Base-by-base conservation (phyloP, 1,139 yeast species). In the Tardiomyces blankii region DNA sequence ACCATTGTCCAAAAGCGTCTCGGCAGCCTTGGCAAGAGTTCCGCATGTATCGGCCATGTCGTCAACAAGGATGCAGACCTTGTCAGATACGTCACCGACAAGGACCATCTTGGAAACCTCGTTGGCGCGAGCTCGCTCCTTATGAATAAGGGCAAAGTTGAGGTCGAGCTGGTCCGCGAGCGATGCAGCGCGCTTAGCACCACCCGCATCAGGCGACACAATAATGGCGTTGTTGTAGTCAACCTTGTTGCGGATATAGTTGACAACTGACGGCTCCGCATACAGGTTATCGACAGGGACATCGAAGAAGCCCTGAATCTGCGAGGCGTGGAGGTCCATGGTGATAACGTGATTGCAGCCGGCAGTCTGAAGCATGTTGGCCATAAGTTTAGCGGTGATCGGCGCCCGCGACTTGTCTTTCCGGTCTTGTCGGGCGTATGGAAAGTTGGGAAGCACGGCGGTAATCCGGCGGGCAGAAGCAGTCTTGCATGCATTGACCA, bases 31-130 rank as follows among this genome's bases (percentile, higher is more conserved):
- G 51, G 89, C 93, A 55, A 91, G 72, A 3, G 98, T 91, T 49
- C 97, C 97, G 69, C 97, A 91, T 19, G 98, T 91, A 63, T 91
- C 98, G 43, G 97, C 98, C 95, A 91, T 89, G 63, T 91, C 98
- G 67, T 91, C 98, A 41, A 91, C 94, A 54, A 91, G 78, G 48
- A 91, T 74, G 67, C 97, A 89, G 44, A 84, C 78, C 67, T 88
- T 88, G 54, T 81, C 82, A 11, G 82, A 70, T 38, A 91, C 98
- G 64, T 91, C 97, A 54, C 98, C 98, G 45, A 91, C 98, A 46
- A 91, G 76, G 25, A 91, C 96, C 98, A 89, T 89, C 59, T 87
- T 75, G 40, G 89, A 79, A 28, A 89, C 95, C 64, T 88, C 96
- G 64, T 91, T 91, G 42, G 97, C 96, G 52, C 89, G 76, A 40